These are phyloP conservation scores for Geum urbanum DNA, from an alignment of 306 rosid species.

Conservation along the genomic window DNA sequence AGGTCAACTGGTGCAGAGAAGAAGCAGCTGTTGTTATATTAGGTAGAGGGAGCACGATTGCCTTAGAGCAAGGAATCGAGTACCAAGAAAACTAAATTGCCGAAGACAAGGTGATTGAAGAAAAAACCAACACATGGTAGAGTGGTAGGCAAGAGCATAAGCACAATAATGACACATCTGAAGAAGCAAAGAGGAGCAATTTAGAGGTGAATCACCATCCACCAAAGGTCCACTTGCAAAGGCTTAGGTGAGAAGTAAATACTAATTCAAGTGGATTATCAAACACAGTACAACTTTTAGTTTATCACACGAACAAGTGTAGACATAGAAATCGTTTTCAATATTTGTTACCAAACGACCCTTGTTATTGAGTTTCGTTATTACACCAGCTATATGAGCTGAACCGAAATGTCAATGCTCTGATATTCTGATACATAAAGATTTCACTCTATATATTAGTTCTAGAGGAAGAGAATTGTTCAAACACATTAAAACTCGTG, in stretches of 20 bases:
- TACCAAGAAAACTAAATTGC: background rate
- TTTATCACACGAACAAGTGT: background rate
- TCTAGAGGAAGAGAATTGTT: slow-evolving; percentile 3
- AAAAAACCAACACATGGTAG: background rate
- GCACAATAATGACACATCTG: slow-evolving; percentile 3
- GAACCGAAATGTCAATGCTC: background rate
- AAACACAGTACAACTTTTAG: slow-evolving; percentile 25
- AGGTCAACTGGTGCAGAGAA: slow-evolving; percentile 2
- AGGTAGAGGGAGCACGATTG: slow-evolving; percentile 29
- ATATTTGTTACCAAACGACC: slow-evolving; percentile 29
- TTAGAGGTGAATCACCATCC: slow-evolving; percentile 17
- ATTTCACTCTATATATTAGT: background rate
- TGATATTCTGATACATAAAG: background rate
- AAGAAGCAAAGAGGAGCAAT: background rate
- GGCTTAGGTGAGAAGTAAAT: slow-evolving; percentile 14
- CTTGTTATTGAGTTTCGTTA: background rate
- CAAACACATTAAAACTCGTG: background rate
- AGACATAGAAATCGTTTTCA: slow-evolving; percentile 17
- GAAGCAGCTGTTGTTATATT: slow-evolving; percentile 2
- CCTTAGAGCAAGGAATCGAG: slow-evolving; percentile 23
- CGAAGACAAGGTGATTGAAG: slow-evolving; percentile 15
- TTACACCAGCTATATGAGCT: background rate
- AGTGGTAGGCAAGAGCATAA: background rate
- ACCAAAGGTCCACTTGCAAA: slow-evolving; percentile 18
- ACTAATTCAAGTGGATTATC: slow-evolving; percentile 20